phyloP scores from a whole-genome alignment of 371 early-diverging fungal species.

The Actinomortierella ambigua region DNA sequence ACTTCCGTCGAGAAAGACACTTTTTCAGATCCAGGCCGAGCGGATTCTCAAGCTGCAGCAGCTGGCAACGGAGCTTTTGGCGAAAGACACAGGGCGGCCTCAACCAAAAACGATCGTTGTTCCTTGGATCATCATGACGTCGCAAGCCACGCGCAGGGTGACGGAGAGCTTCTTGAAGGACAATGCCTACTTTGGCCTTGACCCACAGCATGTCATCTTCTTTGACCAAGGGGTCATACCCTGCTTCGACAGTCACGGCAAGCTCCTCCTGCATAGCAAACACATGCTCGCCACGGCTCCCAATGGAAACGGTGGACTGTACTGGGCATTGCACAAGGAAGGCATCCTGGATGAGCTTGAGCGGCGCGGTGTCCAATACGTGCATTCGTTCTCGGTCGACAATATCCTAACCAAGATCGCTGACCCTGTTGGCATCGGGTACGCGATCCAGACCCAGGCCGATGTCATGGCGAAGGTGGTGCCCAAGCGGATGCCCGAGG shows the following conservation, averaged over 20 bases:
- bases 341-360: constrained; percentile 66
- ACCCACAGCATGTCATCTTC: constrained; percentile 66
- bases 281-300: constrained; percentile 67
- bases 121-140: constrained; percentile 87
- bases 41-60: constrained; percentile 65
- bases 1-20: constrained; percentile 69
- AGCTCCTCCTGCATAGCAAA: constrained; percentile 16
- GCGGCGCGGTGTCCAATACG: constrained; percentile 61
- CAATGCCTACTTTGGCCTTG: constrained; percentile 74
- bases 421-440: constrained; percentile 70
- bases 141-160: constrained; percentile 70
- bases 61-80: constrained; percentile 41
- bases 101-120: constrained; percentile 51
- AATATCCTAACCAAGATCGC: constrained; percentile 70
- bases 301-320: constrained; percentile 85
- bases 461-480: constrained; percentile 75
- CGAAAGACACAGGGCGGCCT: constrained; percentile 10
- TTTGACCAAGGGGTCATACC: constrained; percentile 68
- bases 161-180: constrained; percentile 69
- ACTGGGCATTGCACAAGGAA: constrained; percentile 67
- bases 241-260: constrained; percentile 25
- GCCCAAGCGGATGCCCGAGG: constrained; percentile 60
- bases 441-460: constrained; percentile 59
- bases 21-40: constrained; percentile 84
- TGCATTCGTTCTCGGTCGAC: constrained; percentile 73